Evolutionary conservation across 192 early-diverging fungal species (phyloP), one percentile per base, ranked within the genome.

Genomic region (Pilobolus umbonatus): DNA sequence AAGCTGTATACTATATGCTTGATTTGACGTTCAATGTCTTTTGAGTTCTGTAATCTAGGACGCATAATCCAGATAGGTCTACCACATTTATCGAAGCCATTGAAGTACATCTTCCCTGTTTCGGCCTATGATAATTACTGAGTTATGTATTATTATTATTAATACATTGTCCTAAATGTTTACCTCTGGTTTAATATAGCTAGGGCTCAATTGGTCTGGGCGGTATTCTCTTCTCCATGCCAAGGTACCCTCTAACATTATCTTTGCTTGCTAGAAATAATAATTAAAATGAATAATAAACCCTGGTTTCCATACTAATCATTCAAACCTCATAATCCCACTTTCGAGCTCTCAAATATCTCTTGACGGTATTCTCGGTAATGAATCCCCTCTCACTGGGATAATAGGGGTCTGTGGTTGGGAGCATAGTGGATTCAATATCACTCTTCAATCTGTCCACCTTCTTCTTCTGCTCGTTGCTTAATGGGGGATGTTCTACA

Each of bases 81-180:
- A 2, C 88, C 88, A 36, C 73, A 57, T 61, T 74, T 80, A 74
- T 92, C 89, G 60, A 90, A 93, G 5, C 94, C 94, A 70, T 82
- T 83, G 36, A 91, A 69, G 68, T 91, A 87, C 70, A 86, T 74
- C 75, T 96, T 95, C 48, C 93, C 95, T 8, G 85, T 85, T 15
- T 77, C 70, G 35, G 77, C 80, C 76, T 83, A 62, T 30, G 24
- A 12, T 14, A 29, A n/a, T n/a, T n/a, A n/a, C n/a, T n/a, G n/a
- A n/a, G n/a, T 42, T 15, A 17, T 42, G 5, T 42, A 12, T 40
- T 40, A 7, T 42, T 15, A 1, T 3, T 42, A 12, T 42, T 12
- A n/a, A n/a, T n/a, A n/a, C n/a, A n/a, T n/a, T n/a, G n/a, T 10
- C 6, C 25, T 35, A 52, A 52, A 32, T 11, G 49, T 46, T 19